phyloP scores from a whole-genome alignment of 495 filamentous ascomycete species.

The Chlorociboria aeruginascens region DNA sequence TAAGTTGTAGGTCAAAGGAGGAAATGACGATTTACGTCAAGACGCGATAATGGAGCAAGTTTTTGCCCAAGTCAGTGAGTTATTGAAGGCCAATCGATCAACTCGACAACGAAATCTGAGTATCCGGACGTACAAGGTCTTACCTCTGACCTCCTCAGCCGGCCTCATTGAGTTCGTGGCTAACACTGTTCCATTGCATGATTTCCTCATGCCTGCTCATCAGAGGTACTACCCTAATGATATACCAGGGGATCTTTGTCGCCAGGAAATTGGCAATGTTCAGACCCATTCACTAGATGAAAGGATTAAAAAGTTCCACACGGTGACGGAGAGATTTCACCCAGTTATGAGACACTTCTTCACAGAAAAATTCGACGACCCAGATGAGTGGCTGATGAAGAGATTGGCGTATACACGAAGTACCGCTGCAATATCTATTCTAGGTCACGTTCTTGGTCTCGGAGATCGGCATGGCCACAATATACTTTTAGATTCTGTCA shows the following conservation, averaged over 20 bases:
- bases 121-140: constrained; percentile 90
- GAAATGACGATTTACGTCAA: constrained; percentile 92
- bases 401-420: constrained; percentile 82
- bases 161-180: constrained; percentile 97
- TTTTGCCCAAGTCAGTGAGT: constrained; percentile 85
- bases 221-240: constrained; percentile 77
- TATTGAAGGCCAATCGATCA: constrained; percentile 71
- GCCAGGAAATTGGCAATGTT: constrained; percentile 63
- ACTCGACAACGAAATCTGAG: constrained; percentile 80
- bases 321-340: constrained; percentile 66
- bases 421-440: constrained; percentile 88
- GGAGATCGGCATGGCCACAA: constrained; percentile 95
- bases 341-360: constrained; percentile 97
- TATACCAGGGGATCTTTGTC: constrained; percentile 57
- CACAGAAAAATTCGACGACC: constrained; percentile 85
- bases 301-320: constrained; percentile 62
- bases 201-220: constrained; percentile 85
- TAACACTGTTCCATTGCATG: constrained; percentile 80
- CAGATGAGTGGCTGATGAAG: constrained; percentile 87
- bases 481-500: constrained; percentile 82
- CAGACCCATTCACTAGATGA: constrained; percentile 53
- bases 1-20: constrained; percentile 61
- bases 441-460: constrained; percentile 88
- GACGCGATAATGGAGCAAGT: constrained; percentile 99
- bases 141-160: constrained; percentile 69